Conservation (phyloP, 768 basidiomycete species). For the Pisolithus albus region DNA sequence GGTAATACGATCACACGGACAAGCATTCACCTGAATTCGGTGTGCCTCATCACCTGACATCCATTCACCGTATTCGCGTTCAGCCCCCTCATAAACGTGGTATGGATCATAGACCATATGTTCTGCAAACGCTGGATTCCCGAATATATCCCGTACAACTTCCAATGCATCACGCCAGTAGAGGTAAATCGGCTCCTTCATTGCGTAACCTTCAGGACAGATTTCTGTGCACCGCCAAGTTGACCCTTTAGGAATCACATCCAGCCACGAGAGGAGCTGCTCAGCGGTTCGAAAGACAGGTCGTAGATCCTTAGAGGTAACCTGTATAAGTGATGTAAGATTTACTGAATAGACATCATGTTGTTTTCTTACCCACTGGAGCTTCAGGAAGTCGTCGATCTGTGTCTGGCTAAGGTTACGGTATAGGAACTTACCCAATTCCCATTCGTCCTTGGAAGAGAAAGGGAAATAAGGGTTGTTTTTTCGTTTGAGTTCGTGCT, state of each 20-base stretch:
- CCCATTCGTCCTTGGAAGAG: not conserved
- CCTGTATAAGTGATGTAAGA: not conserved
- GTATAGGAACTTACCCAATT: not conserved
- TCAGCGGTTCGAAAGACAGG: not conserved
- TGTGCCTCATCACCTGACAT: not conserved
- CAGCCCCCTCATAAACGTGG: not conserved
- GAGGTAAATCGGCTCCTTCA: not conserved
- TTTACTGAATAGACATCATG: not conserved
- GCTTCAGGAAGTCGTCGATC: not conserved
- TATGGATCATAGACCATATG: not conserved
- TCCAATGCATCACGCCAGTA: not conserved
- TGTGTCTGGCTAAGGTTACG: not conserved
- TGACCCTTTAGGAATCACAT: not conserved
- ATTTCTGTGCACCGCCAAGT: not conserved
- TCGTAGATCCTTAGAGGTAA: not conserved
- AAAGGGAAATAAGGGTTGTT: not conserved
- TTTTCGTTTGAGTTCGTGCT: not conserved
- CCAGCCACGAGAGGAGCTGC: not conserved
- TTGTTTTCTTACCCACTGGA: not conserved
- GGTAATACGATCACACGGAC: not conserved
- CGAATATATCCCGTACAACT: not conserved
- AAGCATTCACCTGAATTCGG: not conserved
- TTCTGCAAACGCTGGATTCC: not conserved
- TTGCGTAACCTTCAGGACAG: not conserved
- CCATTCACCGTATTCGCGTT: not conserved